Evolutionary conservation across 768 basidiomycete species (phyloP), one percentile per base, ranked within the genome.

Genomic region (Leucosporidium scottii): DNA sequence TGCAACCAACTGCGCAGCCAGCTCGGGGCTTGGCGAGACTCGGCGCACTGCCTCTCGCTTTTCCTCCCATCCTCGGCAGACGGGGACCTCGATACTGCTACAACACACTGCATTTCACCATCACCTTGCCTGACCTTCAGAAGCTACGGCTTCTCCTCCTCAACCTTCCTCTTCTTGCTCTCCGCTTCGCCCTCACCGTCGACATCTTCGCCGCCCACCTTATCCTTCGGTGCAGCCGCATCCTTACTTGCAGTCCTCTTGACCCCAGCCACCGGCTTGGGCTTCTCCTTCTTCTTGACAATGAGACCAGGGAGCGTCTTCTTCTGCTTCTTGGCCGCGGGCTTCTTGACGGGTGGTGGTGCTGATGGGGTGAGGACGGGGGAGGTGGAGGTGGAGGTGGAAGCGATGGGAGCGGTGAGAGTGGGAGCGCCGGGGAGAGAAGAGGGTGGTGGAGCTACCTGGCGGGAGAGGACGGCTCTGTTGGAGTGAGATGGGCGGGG

Each of bases 381-480:
- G 3, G 39, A 44, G 39, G 39, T 13, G 15, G 63, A 18, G 47
- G 55, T 7, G 28, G 54, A 12, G 30, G 23, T 4, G 44, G 30
- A 23, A 13, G 63, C 7, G 27, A 57, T 17, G 53, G 39, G 28
- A 28, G 59, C 20, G n/a, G 59, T 23, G 30, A 36, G 17, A 13
- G 39, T 10, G 18, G 27, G 18, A 4, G 61, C 30, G 3, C 61
- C 36, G 28, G 31, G 23, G 36, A 48, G 62, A 15, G 53, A 50
- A 1, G 58, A 30, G 1, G 61, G 62, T 4, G 61, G 57, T 1
- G 62, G 28, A 5, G 44, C 27, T 21, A 27, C 54, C 8, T 34
- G 20, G 1, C 61, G 66, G 5, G 58, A 55, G 28, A 27, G 23
- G 28, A 68, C 58, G 58, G 66, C 66, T 20, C 61, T 68, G 61